Base-by-base conservation (phyloP, 805 yeast species). In the Nakazawaea holstii region DNA sequence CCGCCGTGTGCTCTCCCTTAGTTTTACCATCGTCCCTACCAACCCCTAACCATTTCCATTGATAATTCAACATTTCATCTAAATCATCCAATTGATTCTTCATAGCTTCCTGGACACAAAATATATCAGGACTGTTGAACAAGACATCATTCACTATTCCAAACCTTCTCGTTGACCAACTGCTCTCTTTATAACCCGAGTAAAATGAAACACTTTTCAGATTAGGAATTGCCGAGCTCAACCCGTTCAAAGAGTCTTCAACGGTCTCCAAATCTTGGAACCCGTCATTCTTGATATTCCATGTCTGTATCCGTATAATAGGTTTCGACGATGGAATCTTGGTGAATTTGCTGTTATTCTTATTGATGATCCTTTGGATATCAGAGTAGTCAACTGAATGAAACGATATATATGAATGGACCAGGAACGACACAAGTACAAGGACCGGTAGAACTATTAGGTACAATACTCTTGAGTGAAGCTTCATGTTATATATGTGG, bases 1-100 rank as follows among this genome's bases (percentile, higher is more conserved):
- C 63, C 1, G 83, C 80, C 4, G 77, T 63, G 49, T 64, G 77
- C 53, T 79, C 85, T 11, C 84, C 82, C 5, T 56, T 59, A 14
- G 59, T 58, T 9, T 56, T 56, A 8, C 84, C 84, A 55, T 79
- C 82, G 43, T 70, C 76, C 55, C 84, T 64, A 1, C 82, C 82
- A 3, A 33, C 41, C 13, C 50, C 50, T 35, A 70, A 69, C 41
- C 78, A 80, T 2, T 63, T 55, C 75, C 79, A 79, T 5, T 61
- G 62, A 51, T 57, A 56, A 1, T 53, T 53, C 15, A 73, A 55
- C 7, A 64, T 55, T 29, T 54, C 54, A 47, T 67, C 54, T 6
- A 79, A 55, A 46, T 77, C 81, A 14, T 58, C 55, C 15, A 79
- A 63, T 55, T 77, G 83, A 44, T 71, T 62, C 40, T 67, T 58